These are phyloP conservation scores for Fusarium heterosporum DNA, from an alignment of 2,329 filamentous ascomycete species.

Conservation along the genomic window DNA sequence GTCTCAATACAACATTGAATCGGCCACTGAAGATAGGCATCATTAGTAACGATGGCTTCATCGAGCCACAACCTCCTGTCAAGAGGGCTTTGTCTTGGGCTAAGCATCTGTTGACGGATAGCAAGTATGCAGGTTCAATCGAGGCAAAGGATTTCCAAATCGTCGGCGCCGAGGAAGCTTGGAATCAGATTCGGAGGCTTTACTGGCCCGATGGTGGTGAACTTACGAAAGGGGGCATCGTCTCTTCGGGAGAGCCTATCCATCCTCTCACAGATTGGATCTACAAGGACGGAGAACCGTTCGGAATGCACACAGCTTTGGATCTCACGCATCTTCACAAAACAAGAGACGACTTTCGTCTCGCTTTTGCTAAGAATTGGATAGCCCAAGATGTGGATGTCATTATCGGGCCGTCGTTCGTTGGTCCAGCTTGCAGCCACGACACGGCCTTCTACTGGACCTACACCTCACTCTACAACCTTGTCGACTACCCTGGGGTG, in stretches of 20 bases:
- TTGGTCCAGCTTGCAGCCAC: slow-evolving; percentile 53
- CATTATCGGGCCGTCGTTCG: slow-evolving; percentile 52
- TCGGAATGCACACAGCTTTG: slow-evolving; percentile 36
- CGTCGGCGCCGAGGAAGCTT: slow-evolving; percentile 47
- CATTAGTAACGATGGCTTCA: slow-evolving; percentile 53
- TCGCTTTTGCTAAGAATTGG: slow-evolving; percentile 52
- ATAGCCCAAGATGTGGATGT: slow-evolving; percentile 53
- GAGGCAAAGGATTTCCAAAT: slow-evolving; percentile 53
- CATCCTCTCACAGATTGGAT: slow-evolving; percentile 58
- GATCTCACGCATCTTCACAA: slow-evolving; percentile 26
- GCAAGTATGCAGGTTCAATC: slow-evolving; percentile 36
- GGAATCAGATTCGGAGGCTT: slow-evolving; percentile 51
- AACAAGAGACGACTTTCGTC: slow-evolving; percentile 49
- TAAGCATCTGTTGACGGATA: slow-evolving; percentile 21
- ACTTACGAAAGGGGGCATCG: slow-evolving; percentile 50
- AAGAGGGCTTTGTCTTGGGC: slow-evolving; percentile 54
- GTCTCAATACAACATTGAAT: slow-evolving; percentile 30
- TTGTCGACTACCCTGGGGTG: slow-evolving; percentile 53
- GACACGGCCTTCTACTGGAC: slow-evolving; percentile 54
- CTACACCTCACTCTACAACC: slow-evolving; percentile 54
- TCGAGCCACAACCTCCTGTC: slow-evolving; percentile 55
- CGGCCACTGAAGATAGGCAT: slow-evolving; percentile 57
- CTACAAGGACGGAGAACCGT: slow-evolving; percentile 46
- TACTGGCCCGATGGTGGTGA: slow-evolving; percentile 61
- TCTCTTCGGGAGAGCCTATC: slow-evolving; percentile 57